Base-by-base conservation (phyloP, 2,329 filamentous ascomycete species). In the Celoporthe dispersa region DNA sequence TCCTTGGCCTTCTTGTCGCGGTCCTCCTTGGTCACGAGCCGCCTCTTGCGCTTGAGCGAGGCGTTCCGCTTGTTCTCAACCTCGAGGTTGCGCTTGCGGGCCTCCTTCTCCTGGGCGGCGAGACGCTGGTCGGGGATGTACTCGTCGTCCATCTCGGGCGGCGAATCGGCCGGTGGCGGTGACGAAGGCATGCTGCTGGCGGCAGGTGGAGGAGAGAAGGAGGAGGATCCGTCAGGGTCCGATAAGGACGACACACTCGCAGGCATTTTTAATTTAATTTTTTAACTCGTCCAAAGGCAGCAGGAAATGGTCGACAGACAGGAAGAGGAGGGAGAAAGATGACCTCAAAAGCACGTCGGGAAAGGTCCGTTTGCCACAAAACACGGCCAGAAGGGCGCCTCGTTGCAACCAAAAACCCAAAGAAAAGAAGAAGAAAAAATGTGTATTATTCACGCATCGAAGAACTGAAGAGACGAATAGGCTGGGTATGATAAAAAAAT, bases 1-100 rank as follows among this genome's bases (percentile, higher is more conserved):
- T 90, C 86, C 59, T 82, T 83, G 0, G 87, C 88, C 74, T 90
- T 90, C 0, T 81, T 81, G 61, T 89, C 86, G 0, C 86, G 81
- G 72, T 90, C 87, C 0, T 81, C 79, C 68, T 86, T 85, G 1
- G 84, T 85, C 62, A 87, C 79, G 0, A 78, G 74, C 0, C 83
- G 82, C 74, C 84, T 87, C 75, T 83, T 84, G 75, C 83, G 86
- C 72, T 81, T 84, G 51, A 77, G 70, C 7, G 77, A 75, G 0
- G 80, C 79, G 1, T 79, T 68, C 7, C 83, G 80, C 72, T 84
- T 86, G 2, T 81, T 82, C 37, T 86, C 83, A 0, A 79, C 78
- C 59, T 84, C 83, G 16, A 85, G 82, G 60, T 90, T 89, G 61
- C 81, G 80, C 11, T 79, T 76, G 9, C 76, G 77, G 0, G 83